Conservation (phyloP, 2,329 filamentous ascomycete genomes). For the Ophioceras dolichostomum region DNA sequence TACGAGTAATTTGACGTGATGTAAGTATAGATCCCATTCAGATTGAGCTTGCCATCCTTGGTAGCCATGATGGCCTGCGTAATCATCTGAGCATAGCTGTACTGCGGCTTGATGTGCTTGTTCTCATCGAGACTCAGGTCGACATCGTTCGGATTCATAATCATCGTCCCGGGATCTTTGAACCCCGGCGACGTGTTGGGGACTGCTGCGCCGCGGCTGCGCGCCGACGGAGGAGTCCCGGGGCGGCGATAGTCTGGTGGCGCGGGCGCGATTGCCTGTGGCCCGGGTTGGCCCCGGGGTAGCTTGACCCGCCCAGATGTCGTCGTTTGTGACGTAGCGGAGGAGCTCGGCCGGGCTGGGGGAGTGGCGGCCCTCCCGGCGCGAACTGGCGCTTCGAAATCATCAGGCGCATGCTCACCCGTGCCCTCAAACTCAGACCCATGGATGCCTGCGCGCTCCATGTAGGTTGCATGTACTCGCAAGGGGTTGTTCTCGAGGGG, state of each 20-base stretch:
- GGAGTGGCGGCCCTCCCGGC: too few species aligned
- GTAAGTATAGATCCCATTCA: slow-evolving; percentile 87
- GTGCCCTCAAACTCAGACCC: slow-evolving; percentile 12
- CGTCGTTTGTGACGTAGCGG: too few species aligned
- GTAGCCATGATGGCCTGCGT: slow-evolving; percentile 89
- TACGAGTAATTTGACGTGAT: slow-evolving; percentile 89
- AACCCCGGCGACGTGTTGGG: slow-evolving; percentile 26
- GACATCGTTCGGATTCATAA: slow-evolving; percentile 43
- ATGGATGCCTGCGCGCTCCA: slow-evolving; percentile 52
- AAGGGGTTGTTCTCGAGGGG: slow-evolving; percentile 56
- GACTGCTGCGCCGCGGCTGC: slow-evolving; percentile 17
- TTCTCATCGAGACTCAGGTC: slow-evolving; percentile 75
- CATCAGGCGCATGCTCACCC: slow-evolving; percentile 6
- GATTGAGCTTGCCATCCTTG: slow-evolving; percentile 74
- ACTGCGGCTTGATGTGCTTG: slow-evolving; percentile 87
- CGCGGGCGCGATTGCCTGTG: slow-evolving; percentile 43
- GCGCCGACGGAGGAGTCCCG: slow-evolving; percentile 44
- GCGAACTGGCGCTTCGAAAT: too few species aligned
- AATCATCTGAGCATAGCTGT: slow-evolving; percentile 94
- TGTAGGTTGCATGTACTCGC: slow-evolving; percentile 55
- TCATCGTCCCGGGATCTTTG: slow-evolving; percentile 24
- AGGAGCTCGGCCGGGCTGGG: too few species aligned
- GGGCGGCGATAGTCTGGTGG: slow-evolving; percentile 48
- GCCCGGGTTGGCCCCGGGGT: slow-evolving; percentile 18
- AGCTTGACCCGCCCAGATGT: slow-evolving; percentile 13